A percentile compares a stretch with the other conserved stretches of the same genome.
These are phyloP conservation scores for Aureobasidium lini DNA, from an alignment of 2,329 filamentous ascomycete genomes.

Conservation along the genomic window DNA sequence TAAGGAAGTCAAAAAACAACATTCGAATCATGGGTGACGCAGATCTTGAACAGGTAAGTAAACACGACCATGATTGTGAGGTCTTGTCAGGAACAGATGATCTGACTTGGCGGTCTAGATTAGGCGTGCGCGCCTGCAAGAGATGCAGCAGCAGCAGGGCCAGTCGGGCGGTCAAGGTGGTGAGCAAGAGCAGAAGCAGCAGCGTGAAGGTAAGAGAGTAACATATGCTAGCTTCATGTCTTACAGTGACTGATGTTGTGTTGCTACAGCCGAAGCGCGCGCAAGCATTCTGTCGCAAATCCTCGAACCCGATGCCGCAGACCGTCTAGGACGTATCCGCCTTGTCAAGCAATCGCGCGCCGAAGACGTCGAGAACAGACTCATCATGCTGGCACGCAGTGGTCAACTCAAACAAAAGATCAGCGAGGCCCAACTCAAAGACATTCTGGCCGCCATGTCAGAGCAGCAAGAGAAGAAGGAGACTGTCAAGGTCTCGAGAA, in stretches of 20 bases:
- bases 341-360: constrained; percentile 92
- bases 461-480: constrained; percentile 63
- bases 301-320: constrained; percentile 85
- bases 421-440: constrained; percentile 87
- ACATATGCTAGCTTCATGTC: background rate
- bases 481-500: constrained; percentile 78
- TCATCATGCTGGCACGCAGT: constrained; percentile 83
- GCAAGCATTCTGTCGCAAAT: constrained; percentile 80
- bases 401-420: constrained; percentile 85
- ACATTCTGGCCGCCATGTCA: constrained; percentile 74
- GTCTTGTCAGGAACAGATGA: background rate
- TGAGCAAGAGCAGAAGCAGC: constrained; percentile 56
- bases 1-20: background rate
- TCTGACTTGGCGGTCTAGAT: constrained; percentile 50
- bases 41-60: constrained; percentile 54
- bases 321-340: constrained; percentile 87
- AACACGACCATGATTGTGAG: background rate
- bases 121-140: constrained; percentile 81
- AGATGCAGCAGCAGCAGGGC: constrained; percentile 69
- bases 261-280: constrained; percentile 58
- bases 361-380: constrained; percentile 79
- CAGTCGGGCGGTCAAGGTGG: constrained; percentile 41
- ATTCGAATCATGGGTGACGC: constrained; percentile 51
- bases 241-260: background rate
- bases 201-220: constrained; percentile 24